Evolutionary conservation across 2,329 filamentous ascomycete species (phyloP).

Genomic region (Didymella glomerata): DNA sequence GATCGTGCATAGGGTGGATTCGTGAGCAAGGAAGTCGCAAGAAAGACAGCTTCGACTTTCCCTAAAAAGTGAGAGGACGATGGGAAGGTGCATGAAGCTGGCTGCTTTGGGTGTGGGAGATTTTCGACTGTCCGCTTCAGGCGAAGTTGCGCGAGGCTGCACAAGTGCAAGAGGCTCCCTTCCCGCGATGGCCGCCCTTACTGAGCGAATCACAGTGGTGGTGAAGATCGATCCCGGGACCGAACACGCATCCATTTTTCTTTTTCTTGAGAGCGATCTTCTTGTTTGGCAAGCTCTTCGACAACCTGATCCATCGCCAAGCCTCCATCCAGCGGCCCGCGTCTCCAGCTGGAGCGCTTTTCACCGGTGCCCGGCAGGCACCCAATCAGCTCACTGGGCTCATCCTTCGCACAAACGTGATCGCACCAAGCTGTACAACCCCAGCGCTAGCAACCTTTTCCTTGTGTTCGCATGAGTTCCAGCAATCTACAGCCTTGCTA

Average conservation of each 20-base stretch:
- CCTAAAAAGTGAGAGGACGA: conserved; percentile 1
- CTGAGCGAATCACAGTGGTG: conserved; percentile 1
- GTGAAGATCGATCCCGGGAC: background rate
- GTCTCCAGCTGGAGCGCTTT: background rate
- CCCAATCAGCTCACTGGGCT: conserved; percentile 5
- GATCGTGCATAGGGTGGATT: conserved; percentile 15
- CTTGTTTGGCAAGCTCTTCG: background rate
- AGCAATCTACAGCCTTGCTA: conserved; percentile 38
- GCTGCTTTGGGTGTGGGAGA: conserved; percentile 6
- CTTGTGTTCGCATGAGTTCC: conserved; percentile 40
- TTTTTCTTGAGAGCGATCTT: background rate
- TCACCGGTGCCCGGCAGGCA: background rate
- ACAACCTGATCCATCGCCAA: background rate
- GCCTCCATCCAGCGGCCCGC: background rate
- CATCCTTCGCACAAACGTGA: conserved; percentile 27
- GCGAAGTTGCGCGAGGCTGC: conserved; percentile 15
- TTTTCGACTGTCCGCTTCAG: conserved; percentile 1
- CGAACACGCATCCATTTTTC: background rate
- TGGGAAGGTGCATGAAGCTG: conserved; percentile 7
- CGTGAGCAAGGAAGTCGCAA: conserved; percentile 1
- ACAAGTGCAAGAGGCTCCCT: background rate
- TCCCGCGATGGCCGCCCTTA: background rate
- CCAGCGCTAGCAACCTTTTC: conserved; percentile 19
- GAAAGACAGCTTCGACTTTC: background rate
- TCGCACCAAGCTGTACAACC: conserved; percentile 24